These are phyloP conservation scores for Piper longum DNA, from an alignment of 164 flowering plant genomes.

Conservation along the genomic window DNA sequence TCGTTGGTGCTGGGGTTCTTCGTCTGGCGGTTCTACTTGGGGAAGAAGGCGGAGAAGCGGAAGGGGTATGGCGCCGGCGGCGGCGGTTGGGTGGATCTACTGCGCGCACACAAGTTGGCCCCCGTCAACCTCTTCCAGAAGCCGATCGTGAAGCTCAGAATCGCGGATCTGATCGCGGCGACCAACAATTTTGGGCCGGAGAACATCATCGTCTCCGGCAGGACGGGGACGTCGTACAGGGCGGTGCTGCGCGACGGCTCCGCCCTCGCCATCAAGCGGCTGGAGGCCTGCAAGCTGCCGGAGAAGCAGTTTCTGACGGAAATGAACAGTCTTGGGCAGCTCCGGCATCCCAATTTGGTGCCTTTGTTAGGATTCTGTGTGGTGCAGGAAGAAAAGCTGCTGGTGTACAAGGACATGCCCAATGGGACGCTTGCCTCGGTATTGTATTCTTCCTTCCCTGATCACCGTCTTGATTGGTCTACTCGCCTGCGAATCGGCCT, in stretches of 20 bases:
- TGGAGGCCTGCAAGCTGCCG: constrained; percentile 26
- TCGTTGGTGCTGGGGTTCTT: constrained; percentile 36
- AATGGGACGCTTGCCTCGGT: constrained; percentile 40
- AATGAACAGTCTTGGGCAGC: constrained; percentile 46
- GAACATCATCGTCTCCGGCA: constrained; percentile 24
- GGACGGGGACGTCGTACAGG: constrained; percentile 44
- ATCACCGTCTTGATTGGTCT: constrained; percentile 35
- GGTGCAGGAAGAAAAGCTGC: constrained; percentile 48
- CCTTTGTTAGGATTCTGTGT: constrained; percentile 57
- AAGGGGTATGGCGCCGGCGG: constrained; percentile 1
- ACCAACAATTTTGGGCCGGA: constrained; percentile 34
- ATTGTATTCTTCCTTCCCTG: constrained; percentile 14
- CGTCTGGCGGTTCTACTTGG: constrained; percentile 47
- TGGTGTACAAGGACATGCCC: constrained; percentile 62
- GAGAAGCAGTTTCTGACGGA: constrained; percentile 56
- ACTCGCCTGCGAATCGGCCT: constrained; percentile 43
- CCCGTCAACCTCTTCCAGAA: constrained; percentile 60
- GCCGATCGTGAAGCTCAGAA: constrained; percentile 50
- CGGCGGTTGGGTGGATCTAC: constrained; percentile 28
- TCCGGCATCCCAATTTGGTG: constrained; percentile 65
- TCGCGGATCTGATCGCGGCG: constrained; percentile 46
- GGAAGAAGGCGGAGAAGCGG: constrained; percentile 3
- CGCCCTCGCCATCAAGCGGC: constrained; percentile 45
- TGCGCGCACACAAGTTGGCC: constrained; percentile 31
- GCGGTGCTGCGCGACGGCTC: constrained; percentile 59